phyloP scores from a whole-genome alignment of 2,329 filamentous ascomycete species.

The Penicillium olsonii region DNA sequence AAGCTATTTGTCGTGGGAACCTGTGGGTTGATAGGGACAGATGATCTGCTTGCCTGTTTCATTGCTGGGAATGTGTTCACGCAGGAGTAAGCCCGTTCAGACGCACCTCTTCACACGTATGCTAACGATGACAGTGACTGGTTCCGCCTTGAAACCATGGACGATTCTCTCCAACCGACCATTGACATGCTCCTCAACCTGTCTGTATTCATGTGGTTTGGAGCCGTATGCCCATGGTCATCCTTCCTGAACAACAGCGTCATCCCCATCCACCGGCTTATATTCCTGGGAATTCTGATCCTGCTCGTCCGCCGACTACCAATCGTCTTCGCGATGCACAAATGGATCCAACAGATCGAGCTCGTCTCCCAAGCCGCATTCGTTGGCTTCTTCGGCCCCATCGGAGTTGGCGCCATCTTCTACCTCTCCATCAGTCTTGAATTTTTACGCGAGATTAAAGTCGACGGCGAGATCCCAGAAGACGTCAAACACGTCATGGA shows the following conservation, averaged over 20 bases:
- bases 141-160: constrained; percentile 85
- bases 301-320: constrained; percentile 77
- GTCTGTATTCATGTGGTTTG: constrained; percentile 86
- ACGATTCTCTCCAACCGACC: constrained; percentile 90
- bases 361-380: constrained; percentile 74
- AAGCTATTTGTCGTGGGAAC: constrained; percentile 82
- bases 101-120: background rate
- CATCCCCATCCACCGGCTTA: constrained; percentile 71
- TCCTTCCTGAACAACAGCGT: constrained; percentile 67
- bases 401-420: constrained; percentile 87
- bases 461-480: constrained; percentile 61
- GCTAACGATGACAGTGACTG: constrained; percentile 62
- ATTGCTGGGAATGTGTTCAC: constrained; percentile 89
- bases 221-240: constrained; percentile 79
- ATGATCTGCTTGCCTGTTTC: constrained; percentile 90
- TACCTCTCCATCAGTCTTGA: constrained; percentile 82
- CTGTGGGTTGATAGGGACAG: constrained; percentile 81
- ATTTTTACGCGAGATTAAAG: constrained; percentile 63
- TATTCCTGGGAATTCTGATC: constrained; percentile 73
- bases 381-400: constrained; percentile 90
- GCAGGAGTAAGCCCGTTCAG: constrained; percentile 63
- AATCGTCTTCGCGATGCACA: constrained; percentile 72
- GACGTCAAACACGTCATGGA: constrained; percentile 70
- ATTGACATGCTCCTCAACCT: constrained; percentile 94
- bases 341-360: constrained; percentile 76